Percentiles rank a stretch among this genome's conserved stretches.
phyloP scores from a whole-genome alignment of 129 eudicot species.

The Cynara cardunculus region DNA sequence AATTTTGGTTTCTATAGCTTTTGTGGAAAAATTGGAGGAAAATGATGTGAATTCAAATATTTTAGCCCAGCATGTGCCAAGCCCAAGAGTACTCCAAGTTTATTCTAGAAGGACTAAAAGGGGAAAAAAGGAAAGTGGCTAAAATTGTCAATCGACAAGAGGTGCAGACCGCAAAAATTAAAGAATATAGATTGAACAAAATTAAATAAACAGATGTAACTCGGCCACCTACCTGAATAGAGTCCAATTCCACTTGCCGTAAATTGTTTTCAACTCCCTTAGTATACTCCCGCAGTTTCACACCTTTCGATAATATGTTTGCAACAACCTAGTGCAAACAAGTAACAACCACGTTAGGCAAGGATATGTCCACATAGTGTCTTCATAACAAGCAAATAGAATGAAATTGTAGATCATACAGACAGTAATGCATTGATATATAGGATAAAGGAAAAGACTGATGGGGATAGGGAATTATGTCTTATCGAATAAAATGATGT shows the following conservation, averaged over 20 bases:
- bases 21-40: background rate
- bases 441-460: background rate
- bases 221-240: constrained; percentile 71
- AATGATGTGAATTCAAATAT: too few species aligned
- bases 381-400: constrained; percentile 15
- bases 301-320: constrained; percentile 87
- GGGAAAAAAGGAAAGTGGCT: too few species aligned
- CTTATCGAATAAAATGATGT: background rate
- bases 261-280: constrained; percentile 94
- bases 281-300: constrained; percentile 81
- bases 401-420: background rate
- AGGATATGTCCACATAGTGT: background rate
- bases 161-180: background rate
- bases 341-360: constrained; percentile 12
- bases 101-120: too few species aligned
- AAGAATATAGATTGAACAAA: background rate
- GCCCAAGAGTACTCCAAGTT: too few species aligned
- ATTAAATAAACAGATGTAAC: background rate
- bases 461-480: background rate
- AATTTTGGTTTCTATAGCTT: background rate
- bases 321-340: constrained; percentile 67
- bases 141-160: too few species aligned
- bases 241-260: constrained; percentile 86
- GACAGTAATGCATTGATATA: background rate
- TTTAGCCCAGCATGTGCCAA: too few species aligned